Evolutionary conservation across 495 filamentous ascomycete genomes (phyloP).

Genomic region (Penicillium flavigenum): DNA sequence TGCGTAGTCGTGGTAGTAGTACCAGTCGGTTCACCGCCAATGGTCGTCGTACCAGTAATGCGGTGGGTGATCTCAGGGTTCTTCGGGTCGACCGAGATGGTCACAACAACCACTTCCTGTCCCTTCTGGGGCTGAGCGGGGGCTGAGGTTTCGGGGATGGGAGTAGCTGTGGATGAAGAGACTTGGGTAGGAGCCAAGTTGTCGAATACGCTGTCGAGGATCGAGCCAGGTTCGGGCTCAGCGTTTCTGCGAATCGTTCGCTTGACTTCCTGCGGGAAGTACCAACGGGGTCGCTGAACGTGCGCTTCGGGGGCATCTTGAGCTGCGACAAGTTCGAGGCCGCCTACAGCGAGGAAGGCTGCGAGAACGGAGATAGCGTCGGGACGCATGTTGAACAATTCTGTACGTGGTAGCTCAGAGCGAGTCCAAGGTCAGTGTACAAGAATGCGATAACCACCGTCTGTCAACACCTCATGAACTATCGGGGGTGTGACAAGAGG

Average conservation of each 20-base stretch:
- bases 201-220: constrained; percentile 5
- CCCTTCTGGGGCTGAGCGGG: constrained; percentile 6
- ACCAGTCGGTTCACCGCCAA: constrained; percentile 24
- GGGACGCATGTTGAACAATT: constrained; percentile 32
- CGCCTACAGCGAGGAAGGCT: constrained; percentile 37
- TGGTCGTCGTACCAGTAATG: constrained; percentile 18
- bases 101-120: constrained; percentile 26
- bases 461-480: constrained; percentile 26
- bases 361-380: constrained; percentile 31
- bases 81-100: constrained; percentile 22
- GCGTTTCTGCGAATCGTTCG: constrained; percentile 34
- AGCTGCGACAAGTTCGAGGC: constrained; percentile 38
- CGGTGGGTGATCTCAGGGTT: constrained; percentile 17
- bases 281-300: constrained; percentile 44
- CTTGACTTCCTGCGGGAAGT: constrained; percentile 49
- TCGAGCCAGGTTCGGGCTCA: constrained; percentile 4
- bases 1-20: constrained; percentile 14
- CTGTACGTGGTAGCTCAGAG: constrained; percentile 8
- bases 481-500: constrained; percentile 2
- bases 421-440: constrained; percentile 20
- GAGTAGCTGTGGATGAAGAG: constrained; percentile 4
- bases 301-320: constrained; percentile 35
- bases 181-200: not conserved
- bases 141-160: not conserved
- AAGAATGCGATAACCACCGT: constrained; percentile 27